These are phyloP conservation scores for Solanum gracilifrons DNA, from an alignment of 257 asterid genomes.

Conservation along the genomic window DNA sequence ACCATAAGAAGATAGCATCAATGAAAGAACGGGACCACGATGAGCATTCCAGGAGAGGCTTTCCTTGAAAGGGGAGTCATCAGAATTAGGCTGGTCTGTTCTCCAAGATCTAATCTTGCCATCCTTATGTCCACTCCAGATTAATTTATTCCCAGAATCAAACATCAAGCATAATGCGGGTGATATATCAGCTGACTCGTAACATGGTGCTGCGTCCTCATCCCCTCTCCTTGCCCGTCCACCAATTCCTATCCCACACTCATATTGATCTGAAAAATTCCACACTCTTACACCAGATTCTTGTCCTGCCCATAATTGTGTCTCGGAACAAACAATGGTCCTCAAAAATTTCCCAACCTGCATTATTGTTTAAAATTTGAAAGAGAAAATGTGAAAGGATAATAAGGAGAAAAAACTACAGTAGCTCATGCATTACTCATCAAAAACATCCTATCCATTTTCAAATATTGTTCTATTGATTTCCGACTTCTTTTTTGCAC, in stretches of 20 bases:
- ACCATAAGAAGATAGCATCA: constrained; percentile 80
- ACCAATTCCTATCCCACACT: constrained; percentile 56
- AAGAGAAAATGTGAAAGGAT: background rate
- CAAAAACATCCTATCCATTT: background rate
- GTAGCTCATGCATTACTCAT: background rate
- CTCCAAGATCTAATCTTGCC: constrained; percentile 88
- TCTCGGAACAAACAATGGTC: constrained; percentile 66
- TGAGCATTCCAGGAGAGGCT: constrained; percentile 94
- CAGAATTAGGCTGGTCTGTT: constrained; percentile 57
- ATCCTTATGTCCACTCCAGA: constrained; percentile 96
- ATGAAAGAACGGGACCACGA: constrained; percentile 64
- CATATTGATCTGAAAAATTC: constrained; percentile 63
- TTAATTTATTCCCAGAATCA: constrained; percentile 67
- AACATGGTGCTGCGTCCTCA: constrained; percentile 88
- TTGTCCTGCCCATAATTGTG: constrained; percentile 90
- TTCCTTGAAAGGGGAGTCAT: constrained; percentile 52
- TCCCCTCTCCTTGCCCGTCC: constrained; percentile 80
- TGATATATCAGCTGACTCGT: constrained; percentile 55
- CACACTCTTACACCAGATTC: constrained; percentile 91
- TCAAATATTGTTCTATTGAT: background rate
- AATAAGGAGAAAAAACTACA: background rate
- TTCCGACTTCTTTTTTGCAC: background rate
- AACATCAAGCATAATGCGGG: constrained; percentile 62
- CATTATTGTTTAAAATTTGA: background rate
- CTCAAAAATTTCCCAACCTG: constrained; percentile 58